Evolutionary conservation across 2,329 filamentous ascomycete genomes (phyloP).

Genomic region (Rhynchosporium graminicola): DNA sequence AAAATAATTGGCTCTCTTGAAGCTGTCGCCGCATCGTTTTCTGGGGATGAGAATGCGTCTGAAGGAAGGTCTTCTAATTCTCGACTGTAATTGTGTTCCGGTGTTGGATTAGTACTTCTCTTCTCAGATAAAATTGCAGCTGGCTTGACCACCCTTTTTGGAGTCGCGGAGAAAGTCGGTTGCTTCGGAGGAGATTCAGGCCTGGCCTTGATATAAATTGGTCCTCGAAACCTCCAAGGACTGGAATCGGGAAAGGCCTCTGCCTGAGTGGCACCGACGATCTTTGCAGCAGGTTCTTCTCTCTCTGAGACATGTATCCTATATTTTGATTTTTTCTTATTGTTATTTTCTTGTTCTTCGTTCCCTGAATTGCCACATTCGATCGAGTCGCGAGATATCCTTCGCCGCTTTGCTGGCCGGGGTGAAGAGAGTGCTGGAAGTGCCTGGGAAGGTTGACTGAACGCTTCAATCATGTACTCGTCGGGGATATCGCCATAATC

Average conservation of each 20-base stretch:
- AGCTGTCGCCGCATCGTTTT: conserved; percentile 19
- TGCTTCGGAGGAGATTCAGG: conserved; percentile 32
- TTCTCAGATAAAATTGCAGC: conserved; percentile 13
- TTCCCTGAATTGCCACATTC: conserved; percentile 24
- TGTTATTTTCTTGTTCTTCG: conserved; percentile 31
- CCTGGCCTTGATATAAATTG: conserved; percentile 51
- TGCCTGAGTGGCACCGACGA: conserved; percentile 39
- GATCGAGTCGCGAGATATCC: conserved; percentile 23
- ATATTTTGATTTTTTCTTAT: conserved; percentile 37
- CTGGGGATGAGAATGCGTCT: conserved; percentile 42
- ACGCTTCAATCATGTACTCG: conserved; percentile 63
- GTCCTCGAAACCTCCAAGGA: conserved; percentile 52
- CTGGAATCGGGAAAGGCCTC: conserved; percentile 44
- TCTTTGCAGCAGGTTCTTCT: conserved; percentile 32
- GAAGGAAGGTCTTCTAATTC: conserved; percentile 56
- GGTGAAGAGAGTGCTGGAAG: conserved; percentile 37
- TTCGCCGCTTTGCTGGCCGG: conserved; percentile 15
- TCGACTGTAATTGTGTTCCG: conserved; percentile 42
- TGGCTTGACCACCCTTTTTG: conserved; percentile 10
- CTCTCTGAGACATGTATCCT: conserved; percentile 35
- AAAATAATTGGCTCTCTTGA: conserved; percentile 24
- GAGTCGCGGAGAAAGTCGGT: conserved; percentile 19
- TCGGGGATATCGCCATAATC: conserved; percentile 67
- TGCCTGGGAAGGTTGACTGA: conserved; percentile 48
- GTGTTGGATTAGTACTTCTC: conserved; percentile 17